phyloP scores from a whole-genome alignment of 345 rosid genomes.

The Arabidopsis suecica region DNA sequence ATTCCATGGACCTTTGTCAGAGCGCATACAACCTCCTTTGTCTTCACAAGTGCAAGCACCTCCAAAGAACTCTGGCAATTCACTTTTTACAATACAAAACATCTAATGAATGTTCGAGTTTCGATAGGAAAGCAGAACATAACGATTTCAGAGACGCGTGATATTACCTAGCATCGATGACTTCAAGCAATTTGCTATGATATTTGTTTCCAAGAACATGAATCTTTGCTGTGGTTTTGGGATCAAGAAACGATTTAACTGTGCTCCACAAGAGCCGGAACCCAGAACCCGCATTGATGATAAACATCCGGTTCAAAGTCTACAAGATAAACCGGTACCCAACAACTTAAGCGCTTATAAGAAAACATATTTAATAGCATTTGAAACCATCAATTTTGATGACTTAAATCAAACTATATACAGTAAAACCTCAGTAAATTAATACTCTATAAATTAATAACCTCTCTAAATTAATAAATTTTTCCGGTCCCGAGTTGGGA shows the following conservation, averaged over 20 bases:
- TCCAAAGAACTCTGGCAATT: constrained; percentile 94
- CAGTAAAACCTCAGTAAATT: too few relatives aligned
- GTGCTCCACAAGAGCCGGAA: constrained; percentile 96
- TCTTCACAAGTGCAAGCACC: constrained; percentile 90
- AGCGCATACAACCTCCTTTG: constrained; percentile 93
- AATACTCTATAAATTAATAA: too few relatives aligned
- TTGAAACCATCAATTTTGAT: too few relatives aligned
- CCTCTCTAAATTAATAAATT: too few relatives aligned
- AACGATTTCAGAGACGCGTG: background rate
- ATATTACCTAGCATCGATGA: constrained; percentile 81
- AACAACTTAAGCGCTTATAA: background rate
- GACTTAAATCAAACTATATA: background rate
- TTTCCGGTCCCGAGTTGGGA: too few relatives aligned
- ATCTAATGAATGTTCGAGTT: constrained; percentile 1
- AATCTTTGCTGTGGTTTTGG: constrained; percentile 88
- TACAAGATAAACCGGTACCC: constrained; percentile 37
- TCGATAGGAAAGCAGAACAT: background rate
- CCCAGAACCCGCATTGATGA: constrained; percentile 94
- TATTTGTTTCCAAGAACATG: constrained; percentile 98
- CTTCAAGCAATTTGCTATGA: constrained; percentile 93
- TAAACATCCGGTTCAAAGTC: constrained; percentile 96
- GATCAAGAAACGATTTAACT: constrained; percentile 85
- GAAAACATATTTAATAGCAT: too few relatives aligned
- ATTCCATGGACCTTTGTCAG: constrained; percentile 99
- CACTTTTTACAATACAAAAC: constrained; percentile 54